Conservation (phyloP, 2,329 filamentous ascomycete genomes). For the Xylariaceae sp. region DNA sequence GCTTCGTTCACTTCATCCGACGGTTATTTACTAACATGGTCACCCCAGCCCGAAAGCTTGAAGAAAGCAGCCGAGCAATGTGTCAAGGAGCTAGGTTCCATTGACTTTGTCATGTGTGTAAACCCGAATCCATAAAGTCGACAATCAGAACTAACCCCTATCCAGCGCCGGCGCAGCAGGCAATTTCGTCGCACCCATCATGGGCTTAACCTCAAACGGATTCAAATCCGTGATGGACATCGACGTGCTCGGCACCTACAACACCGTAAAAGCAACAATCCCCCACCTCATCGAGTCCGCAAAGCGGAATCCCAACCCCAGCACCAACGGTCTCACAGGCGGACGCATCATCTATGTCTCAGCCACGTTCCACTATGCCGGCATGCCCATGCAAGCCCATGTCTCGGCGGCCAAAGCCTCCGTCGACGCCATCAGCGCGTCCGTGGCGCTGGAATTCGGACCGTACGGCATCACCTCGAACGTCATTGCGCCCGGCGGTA, state of each 20-base stretch:
- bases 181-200: constrained; percentile 86
- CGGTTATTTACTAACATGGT: too few species aligned
- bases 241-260: constrained; percentile 87
- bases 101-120: constrained; percentile 98
- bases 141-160: neutral
- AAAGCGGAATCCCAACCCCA: constrained; percentile 52
- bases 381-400: constrained; percentile 79
- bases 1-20: neutral
- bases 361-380: constrained; percentile 86
- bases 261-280: constrained; percentile 88
- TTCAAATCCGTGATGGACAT: constrained; percentile 97
- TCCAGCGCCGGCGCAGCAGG: constrained; percentile 83
- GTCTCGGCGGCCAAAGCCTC: constrained; percentile 89
- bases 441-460: constrained; percentile 82
- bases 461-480: constrained; percentile 84
- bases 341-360: constrained; percentile 87
- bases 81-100: constrained; percentile 73
- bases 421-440: constrained; percentile 77
- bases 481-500: constrained; percentile 81
- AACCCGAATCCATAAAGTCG: neutral
- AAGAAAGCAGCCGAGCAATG: constrained; percentile 72
- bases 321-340: constrained; percentile 60
- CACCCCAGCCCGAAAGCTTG: constrained; percentile 58
- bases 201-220: constrained; percentile 76
- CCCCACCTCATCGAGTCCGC: constrained; percentile 76